Conservation (phyloP, 768 basidiomycete species). For the Cubamyces lactineus region DNA sequence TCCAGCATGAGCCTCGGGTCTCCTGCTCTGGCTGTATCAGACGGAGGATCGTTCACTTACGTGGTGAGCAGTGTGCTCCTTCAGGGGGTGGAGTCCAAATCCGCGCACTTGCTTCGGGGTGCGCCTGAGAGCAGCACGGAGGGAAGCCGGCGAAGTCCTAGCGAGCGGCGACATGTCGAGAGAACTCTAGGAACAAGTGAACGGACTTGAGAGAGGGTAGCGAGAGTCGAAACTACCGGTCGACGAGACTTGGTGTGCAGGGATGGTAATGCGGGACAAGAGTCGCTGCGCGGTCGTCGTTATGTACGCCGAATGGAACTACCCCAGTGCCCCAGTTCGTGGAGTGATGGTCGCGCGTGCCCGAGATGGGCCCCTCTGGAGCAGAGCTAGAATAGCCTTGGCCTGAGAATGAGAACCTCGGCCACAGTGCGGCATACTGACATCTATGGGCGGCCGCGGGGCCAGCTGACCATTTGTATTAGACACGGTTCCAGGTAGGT, state of each 20-base stretch:
- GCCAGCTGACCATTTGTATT: slow-evolving; percentile 23
- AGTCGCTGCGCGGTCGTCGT: background rate
- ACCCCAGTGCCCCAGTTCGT: slow-evolving; percentile 4
- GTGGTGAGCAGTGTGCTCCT: slow-evolving; percentile 18
- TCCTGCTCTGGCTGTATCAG: background rate
- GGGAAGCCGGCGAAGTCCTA: slow-evolving; percentile 12
- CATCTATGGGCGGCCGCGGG: background rate
- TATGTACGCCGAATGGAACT: slow-evolving; percentile 8
- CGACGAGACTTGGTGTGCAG: background rate
- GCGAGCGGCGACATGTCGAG: slow-evolving; percentile 20
- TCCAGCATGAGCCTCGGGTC: background rate
- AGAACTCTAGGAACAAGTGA: background rate
- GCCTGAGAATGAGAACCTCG: slow-evolving; percentile 17
- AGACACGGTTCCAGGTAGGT: slow-evolving; percentile 3
- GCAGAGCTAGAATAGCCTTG: slow-evolving; percentile 20
- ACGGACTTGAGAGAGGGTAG: background rate
- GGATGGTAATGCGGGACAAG: slow-evolving; percentile 5
- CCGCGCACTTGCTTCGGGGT: slow-evolving; percentile 13
- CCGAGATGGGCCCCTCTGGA: slow-evolving; percentile 17
- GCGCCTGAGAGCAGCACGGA: slow-evolving; percentile 19
- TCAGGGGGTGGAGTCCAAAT: slow-evolving; percentile 15
- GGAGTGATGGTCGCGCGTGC: slow-evolving; percentile 6
- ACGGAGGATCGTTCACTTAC: background rate
- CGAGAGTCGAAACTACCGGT: background rate
- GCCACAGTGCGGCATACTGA: background rate